Evolutionary conservation across 2,329 filamentous ascomycete genomes (phyloP), one percentile per base, ranked within the genome.

Genomic region (Xylariaceae sp.): DNA sequence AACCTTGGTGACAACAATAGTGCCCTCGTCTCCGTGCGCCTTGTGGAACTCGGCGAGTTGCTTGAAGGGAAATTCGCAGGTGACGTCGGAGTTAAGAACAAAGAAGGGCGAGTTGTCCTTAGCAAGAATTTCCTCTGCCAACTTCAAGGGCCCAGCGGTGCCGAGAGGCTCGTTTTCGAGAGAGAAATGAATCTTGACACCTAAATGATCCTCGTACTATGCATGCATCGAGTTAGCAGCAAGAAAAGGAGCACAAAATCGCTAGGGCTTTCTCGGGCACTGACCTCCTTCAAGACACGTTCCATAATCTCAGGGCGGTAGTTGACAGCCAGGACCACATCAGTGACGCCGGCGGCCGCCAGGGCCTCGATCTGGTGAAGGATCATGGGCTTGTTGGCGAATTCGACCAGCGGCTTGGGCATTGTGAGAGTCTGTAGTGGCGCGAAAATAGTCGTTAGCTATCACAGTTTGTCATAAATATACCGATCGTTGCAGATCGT

Each of bases 351-450:
- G 54, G 92, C 93, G 56, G 87, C 88, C 65, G 94, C 93, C 64
- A 99, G 84, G 63, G 91, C 92, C 79, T 97, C 92, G 67, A 99
- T 91, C 78, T 99, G 93, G 78, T 97, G 93, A 70, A 95, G 83
- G 75, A 99, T 97, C 93, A 99, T 99, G 73, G 92, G 94, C 79
- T 94, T 93, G 84, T 99, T 99, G 72, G 86, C 92, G 71, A 99
- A 99, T 79, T 99, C 93, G 70, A 99, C 94, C 65, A 99, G 84
- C 63, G 94, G 93, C 78, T 97, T 99, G 59, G 93, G 93, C 64
- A 97, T 89, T 45, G 94, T 97, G 71, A 99, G 86, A 67, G 93
- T 99, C 91, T 96, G 73, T 49, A 30, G 42, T 42, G 35, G 59
- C 60, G 62, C 49, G 55, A 48, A 55, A 60, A 71, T 57, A 69